Conservation (phyloP, 2,329 filamentous ascomycete genomes). For the Pseudogymnoascus verrucosus region DNA sequence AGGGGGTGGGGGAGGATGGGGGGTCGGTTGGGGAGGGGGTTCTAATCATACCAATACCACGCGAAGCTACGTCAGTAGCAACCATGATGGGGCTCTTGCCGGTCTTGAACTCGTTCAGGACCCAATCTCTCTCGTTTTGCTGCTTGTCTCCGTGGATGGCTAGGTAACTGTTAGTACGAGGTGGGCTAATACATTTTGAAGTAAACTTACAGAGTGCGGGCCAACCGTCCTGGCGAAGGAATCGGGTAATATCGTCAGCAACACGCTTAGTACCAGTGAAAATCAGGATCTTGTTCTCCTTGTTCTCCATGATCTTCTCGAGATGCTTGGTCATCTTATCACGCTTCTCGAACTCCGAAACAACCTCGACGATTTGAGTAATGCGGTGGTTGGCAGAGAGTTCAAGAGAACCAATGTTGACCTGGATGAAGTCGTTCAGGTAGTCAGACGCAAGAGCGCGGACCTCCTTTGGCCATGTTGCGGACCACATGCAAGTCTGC, state of each 20-base stretch:
- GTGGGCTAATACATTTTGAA: slow-evolving; percentile 35
- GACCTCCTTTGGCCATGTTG: slow-evolving; percentile 98
- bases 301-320: slow-evolving; percentile 96
- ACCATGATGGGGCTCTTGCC: slow-evolving; percentile 99
- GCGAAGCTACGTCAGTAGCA: slow-evolving; percentile 97
- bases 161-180: slow-evolving; percentile 41
- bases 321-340: slow-evolving; percentile 96
- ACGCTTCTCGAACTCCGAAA: slow-evolving; percentile 94
- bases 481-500: slow-evolving; percentile 99
- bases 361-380: slow-evolving; percentile 94
- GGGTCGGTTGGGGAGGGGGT: slow-evolving; percentile 39
- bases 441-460: slow-evolving; percentile 85
- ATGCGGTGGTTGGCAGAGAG: slow-evolving; percentile 96
- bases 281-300: slow-evolving; percentile 88
- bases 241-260: slow-evolving; percentile 94
- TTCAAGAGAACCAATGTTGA: slow-evolving; percentile 96
- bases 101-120: slow-evolving; percentile 98
- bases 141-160: slow-evolving; percentile 99
- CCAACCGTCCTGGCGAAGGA: slow-evolving; percentile 96
- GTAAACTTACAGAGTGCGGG: slow-evolving; percentile 78
- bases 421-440: slow-evolving; percentile 93
- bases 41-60: slow-evolving; percentile 99
- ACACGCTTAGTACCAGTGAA: slow-evolving; percentile 94
- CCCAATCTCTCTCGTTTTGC: slow-evolving; percentile 99
- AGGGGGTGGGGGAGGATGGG: slow-evolving; percentile 21